Evolutionary conservation across 192 early-diverging fungal genomes (phyloP), one percentile per base, ranked within the genome.

Genomic region (Funneliformis geosporum): DNA sequence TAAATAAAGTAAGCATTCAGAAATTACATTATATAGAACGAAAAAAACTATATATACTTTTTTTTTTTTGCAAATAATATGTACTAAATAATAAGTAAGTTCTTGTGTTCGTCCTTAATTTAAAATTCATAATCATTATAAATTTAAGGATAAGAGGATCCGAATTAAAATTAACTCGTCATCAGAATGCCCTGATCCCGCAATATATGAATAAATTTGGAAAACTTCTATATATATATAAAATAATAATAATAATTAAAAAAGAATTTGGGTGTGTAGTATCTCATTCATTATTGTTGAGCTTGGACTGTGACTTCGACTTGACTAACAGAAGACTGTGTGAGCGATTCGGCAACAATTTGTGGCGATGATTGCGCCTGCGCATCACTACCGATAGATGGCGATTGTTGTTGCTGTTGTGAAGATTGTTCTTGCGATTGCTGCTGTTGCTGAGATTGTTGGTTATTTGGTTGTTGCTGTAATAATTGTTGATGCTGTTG

Each of bases 351-450:
- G 47, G 43, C 28, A 28, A 78, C 68, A 9, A 38, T 42, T 46
- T 65, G 64, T 21, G 76, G 76, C 18, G 76, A 78, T 50, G 64
- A 64, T 10, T 78, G 76, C 65, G 65, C 76, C 65, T 78, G 76
- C 65, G 61, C 61, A 78, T 78, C 76, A 78, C 66, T 78, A n/a
- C 76, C 76, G 21, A 33, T 67, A 14, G 76, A 78, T 59, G 76
- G 76, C 7, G 64, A 60, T 21, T 27, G 42, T 59, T 44, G 44
- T 65, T 78, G 40, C 68, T 78, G 76, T 2, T 60, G 39, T 42
- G 8, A 18, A 7, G 28, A 16, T 10, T 64, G 25, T 25, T 64
- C 62, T 64, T 64, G 62, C 11, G n/a, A 3, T 64, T 64, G 25
- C 9, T 64, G 62, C n/a, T 25, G 25, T 7, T 33, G 28, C 14